Evolutionary conservation across 2,329 filamentous ascomycete genomes (phyloP).

Genomic region (Penicillium aurantiogriseum): DNA sequence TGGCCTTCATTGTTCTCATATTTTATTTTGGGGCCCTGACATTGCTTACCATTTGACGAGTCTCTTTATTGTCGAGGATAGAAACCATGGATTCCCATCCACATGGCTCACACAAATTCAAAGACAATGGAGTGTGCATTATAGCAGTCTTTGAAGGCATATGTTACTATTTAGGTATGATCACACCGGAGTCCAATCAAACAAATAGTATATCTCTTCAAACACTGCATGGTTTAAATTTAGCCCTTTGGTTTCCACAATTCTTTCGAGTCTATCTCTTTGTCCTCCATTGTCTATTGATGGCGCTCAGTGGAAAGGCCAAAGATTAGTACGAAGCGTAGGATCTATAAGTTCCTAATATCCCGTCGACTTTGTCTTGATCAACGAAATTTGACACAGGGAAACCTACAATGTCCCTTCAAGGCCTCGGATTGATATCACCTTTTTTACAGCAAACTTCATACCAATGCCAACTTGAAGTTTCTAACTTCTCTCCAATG

Average conservation of each 20-base stretch:
- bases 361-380: too few species aligned
- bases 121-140: not conserved
- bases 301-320: not conserved
- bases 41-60: not conserved
- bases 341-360: not conserved
- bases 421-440: not conserved
- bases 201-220: not conserved
- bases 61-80: not conserved
- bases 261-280: not conserved
- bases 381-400: not conserved
- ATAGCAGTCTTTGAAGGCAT: not conserved
- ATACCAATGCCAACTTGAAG: not conserved
- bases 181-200: not conserved
- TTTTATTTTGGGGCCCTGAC: not conserved
- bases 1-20: not conserved
- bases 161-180: not conserved
- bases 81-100: not conserved
- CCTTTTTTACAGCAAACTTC: not conserved
- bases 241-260: not conserved
- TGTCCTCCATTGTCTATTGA: not conserved
- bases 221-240: not conserved
- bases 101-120: not conserved
- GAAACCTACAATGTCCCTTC: not conserved
- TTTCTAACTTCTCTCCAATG: not conserved
- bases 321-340: not conserved